Evolutionary conservation across 495 filamentous ascomycete genomes (phyloP).

Genomic region (Trichoderma reesei): DNA sequence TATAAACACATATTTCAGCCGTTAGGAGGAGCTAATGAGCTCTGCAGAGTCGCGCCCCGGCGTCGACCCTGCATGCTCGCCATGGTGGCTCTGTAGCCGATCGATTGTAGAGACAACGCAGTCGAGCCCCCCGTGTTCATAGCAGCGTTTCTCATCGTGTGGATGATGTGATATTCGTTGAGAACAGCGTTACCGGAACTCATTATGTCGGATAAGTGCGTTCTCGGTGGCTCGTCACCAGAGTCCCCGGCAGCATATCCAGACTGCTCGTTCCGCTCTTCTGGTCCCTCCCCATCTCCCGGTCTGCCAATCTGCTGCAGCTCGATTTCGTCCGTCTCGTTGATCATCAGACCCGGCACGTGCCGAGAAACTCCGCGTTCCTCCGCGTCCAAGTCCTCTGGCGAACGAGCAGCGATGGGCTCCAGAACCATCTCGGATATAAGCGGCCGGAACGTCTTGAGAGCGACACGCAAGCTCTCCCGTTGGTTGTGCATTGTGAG

Average conservation of each 20-base stretch:
- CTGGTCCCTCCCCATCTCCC: conserved; percentile 16
- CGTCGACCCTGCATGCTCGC: conserved; percentile 32
- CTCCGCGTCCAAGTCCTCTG: conserved; percentile 70
- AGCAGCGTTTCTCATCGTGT: conserved; percentile 57
- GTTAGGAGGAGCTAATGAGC: neutral
- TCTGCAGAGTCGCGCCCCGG: conserved; percentile 13
- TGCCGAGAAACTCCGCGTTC: conserved; percentile 62
- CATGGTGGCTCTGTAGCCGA: conserved; percentile 39
- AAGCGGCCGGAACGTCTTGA: conserved; percentile 24
- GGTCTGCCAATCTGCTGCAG: conserved; percentile 29
- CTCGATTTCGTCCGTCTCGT: conserved; percentile 39
- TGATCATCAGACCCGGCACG: conserved; percentile 19
- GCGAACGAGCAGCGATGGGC: conserved; percentile 15
- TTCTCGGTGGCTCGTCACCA: conserved; percentile 25
- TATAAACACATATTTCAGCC: neutral
- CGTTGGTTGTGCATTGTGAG: conserved; percentile 62
- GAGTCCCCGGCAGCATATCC: neutral
- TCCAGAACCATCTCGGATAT: conserved; percentile 14
- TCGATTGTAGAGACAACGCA: conserved; percentile 38
- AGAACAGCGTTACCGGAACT: conserved; percentile 61
- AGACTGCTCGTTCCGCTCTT: conserved; percentile 7
- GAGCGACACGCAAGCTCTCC: conserved; percentile 41
- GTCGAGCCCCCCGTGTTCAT: conserved; percentile 40
- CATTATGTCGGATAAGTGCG: conserved; percentile 48
- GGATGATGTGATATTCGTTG: conserved; percentile 57